Base-by-base conservation (phyloP, 2,329 filamentous ascomycete species). In the Colletotrichum lentis region DNA sequence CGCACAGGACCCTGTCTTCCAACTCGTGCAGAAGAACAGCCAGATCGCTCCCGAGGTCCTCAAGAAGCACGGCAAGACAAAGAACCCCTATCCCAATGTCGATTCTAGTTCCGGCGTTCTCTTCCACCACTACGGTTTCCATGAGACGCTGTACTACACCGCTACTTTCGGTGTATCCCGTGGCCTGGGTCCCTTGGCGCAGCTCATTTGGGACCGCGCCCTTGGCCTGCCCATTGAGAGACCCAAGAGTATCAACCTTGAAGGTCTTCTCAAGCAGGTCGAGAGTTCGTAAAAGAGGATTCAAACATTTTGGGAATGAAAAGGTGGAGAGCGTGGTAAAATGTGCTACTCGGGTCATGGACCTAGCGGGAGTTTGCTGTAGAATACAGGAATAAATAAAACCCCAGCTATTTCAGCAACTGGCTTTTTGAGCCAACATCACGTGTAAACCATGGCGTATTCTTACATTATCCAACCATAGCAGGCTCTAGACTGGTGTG, bases 71-170 rank as follows among this genome's bases (percentile, higher is more conserved):
- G 96, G 96, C 80, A 98, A 97, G 90, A 97, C 94, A 73, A 97
- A 97, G 86, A 97, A 97, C 83, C 94, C 96, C 2, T 97, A 95
- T 82, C 96, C 96, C 72, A 99, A 99, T 78, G 96, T 99, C 70
- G 96, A 99, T 80, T 94, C 91, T 55, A 91, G 89, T 71, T 97
- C 94, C 0, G 96, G 96, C 71, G 94, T 98, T 6, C 86, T 99
- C 56, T 98, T 99, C 88, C 91, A 98, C 81, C 94, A 98, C 84
- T 99, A 97, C 78, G 96, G 95, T 67, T 97, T 99, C 89, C 91
- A 92, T 79, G 93, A 98, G 84, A 97, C 95, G 0, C 86, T 98
- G 12, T 99, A 98, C 85, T 99, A 98, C 83, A 90, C 89, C 4
- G 89, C 88, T 67, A 91, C 89, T 0, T 91, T 91, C 71, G 89